phyloP scores from a whole-genome alignment of 371 early-diverging fungal genomes.

The Mucor circinelloides region DNA sequence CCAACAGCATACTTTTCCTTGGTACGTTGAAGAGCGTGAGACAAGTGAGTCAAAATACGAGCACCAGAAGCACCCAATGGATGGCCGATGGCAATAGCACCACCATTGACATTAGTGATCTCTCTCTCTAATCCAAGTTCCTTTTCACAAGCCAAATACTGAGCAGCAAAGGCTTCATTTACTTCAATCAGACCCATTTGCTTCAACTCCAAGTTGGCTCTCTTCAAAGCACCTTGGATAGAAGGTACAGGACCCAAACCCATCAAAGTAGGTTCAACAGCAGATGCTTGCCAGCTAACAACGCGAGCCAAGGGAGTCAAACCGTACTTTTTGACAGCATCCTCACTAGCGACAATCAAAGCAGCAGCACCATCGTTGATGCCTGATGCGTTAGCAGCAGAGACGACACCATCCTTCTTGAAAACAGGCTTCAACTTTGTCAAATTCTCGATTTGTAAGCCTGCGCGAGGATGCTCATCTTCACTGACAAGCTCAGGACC shows the following conservation, averaged over 20 bases:
- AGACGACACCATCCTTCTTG: conserved; percentile 88
- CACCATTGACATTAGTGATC: conserved; percentile 90
- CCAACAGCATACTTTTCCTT: conserved; percentile 88
- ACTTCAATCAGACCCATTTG: conserved; percentile 95
- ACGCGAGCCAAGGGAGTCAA: conserved; percentile 87
- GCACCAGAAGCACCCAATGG: conserved; percentile 97
- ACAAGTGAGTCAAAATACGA: conserved; percentile 88
- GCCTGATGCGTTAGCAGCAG: conserved; percentile 96
- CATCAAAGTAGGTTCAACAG: conserved; percentile 85
- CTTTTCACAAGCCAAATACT: conserved; percentile 89
- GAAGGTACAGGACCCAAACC: conserved; percentile 96
- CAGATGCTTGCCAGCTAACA: conserved; percentile 85
- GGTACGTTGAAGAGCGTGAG: conserved; percentile 82
- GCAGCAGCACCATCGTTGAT: conserved; percentile 97
- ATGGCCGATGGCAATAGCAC: conserved; percentile 97
- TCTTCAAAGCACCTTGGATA: conserved; percentile 83
- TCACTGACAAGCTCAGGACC: conserved; percentile 59
- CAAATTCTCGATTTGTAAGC: conserved; percentile 79
- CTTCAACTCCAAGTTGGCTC: conserved; percentile 76
- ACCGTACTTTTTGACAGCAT: conserved; percentile 79
- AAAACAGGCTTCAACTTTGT: conserved; percentile 87
- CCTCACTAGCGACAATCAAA: conserved; percentile 86
- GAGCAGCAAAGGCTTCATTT: conserved; percentile 98
- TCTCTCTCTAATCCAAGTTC: conserved; percentile 81
- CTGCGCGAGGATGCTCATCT: conserved; percentile 94